These are phyloP conservation scores for Sapria himalayana DNA, from an alignment of 345 rosid species.

Conservation along the genomic window DNA sequence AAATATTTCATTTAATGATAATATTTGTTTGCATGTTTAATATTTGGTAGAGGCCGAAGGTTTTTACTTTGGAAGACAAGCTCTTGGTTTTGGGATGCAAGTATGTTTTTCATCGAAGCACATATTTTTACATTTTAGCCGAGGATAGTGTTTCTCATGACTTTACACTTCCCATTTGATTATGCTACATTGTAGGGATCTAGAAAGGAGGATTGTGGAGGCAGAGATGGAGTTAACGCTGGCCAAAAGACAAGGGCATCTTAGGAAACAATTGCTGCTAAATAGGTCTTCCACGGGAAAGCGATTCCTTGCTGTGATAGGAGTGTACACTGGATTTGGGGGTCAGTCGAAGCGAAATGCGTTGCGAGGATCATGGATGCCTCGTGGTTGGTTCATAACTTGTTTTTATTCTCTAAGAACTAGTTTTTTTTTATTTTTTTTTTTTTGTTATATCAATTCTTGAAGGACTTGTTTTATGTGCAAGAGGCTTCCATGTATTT, in stretches of 20 bases:
- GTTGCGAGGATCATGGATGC: slow-evolving; percentile 94
- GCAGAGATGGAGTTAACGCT: slow-evolving; percentile 87
- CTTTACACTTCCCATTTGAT: no score
- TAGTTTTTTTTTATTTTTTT: background rate
- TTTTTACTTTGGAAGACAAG: slow-evolving; percentile 75
- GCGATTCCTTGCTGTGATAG: slow-evolving; percentile 76
- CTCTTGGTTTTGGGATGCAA: slow-evolving; percentile 63
- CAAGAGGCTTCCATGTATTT: background rate
- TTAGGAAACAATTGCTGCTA: slow-evolving; percentile 24
- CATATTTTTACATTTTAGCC: no score
- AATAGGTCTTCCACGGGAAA: slow-evolving; percentile 27
- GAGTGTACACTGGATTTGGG: slow-evolving; percentile 91
- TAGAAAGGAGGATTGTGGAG: slow-evolving; percentile 72
- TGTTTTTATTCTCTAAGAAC: background rate
- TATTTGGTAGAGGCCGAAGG: slow-evolving; percentile 60
- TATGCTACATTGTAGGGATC: slow-evolving; percentile 54
- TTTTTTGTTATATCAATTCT: no score
- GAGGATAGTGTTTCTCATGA: no score
- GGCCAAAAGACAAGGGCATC: slow-evolving; percentile 85
- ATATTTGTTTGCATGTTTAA: slow-evolving; percentile 3
- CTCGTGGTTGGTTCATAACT: slow-evolving; percentile 30
- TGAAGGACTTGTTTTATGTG: no score
- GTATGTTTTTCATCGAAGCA: no score
- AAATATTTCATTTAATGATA: background rate
- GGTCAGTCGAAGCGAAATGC: slow-evolving; percentile 51